These are phyloP conservation scores for Hypsizygus marmoreus DNA, from an alignment of 768 basidiomycete species.

Conservation along the genomic window DNA sequence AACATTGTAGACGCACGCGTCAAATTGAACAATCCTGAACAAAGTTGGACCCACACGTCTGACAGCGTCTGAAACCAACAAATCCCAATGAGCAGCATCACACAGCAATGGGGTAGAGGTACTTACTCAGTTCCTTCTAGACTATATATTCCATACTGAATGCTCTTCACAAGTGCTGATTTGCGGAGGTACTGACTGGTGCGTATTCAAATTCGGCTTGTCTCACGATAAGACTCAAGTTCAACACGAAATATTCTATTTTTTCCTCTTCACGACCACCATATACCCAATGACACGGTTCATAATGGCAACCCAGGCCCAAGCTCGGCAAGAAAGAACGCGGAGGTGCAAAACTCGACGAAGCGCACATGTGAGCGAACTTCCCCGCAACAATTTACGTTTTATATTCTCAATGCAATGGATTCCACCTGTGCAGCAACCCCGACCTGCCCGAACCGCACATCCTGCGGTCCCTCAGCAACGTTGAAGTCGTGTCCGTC, in stretches of 20 bases:
- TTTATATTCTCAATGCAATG: background rate
- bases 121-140: background rate
- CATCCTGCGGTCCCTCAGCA: conserved; percentile 85
- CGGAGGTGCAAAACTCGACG: conserved; percentile 44
- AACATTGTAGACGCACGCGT: too few relatives aligned
- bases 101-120: conserved; percentile 17
- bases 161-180: conserved; percentile 61
- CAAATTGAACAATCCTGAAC: background rate
- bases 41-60: background rate
- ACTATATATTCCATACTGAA: background rate
- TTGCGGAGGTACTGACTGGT: conserved; percentile 90
- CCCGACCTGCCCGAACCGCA: conserved; percentile 88
- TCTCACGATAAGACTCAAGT: too few relatives aligned
- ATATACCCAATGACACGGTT: background rate
- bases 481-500: conserved; percentile 71
- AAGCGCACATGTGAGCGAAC: conserved; percentile 43
- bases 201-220: conserved; percentile 31
- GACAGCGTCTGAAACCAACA: conserved; percentile 13
- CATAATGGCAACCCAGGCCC: conserved; percentile 48
- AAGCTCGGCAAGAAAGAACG: conserved; percentile 78
- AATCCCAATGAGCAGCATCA: conserved; percentile 13
- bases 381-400: background rate
- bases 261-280: too few relatives aligned
- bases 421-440: conserved; percentile 35
- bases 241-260: too few relatives aligned